Conservation (phyloP, 495 filamentous ascomycete genomes). For the Trypethelium eluteriae region DNA sequence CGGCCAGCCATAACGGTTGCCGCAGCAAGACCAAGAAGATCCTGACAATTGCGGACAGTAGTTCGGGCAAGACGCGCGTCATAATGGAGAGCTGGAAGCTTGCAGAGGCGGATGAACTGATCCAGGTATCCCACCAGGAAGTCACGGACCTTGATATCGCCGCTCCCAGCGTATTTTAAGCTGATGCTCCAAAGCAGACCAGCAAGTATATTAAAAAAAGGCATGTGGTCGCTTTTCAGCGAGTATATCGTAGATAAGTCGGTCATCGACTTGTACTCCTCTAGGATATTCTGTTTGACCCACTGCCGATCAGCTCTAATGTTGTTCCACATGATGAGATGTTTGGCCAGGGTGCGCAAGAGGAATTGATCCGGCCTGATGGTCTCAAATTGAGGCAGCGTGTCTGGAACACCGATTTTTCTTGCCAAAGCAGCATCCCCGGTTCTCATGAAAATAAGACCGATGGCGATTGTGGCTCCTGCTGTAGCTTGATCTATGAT, state of each 20-base stretch:
- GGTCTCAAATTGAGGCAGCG: slow-evolving; percentile 84
- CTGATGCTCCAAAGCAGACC: slow-evolving; percentile 82
- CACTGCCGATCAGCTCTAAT: slow-evolving; percentile 64
- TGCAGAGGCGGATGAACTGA: slow-evolving; percentile 72
- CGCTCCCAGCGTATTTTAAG: slow-evolving; percentile 81
- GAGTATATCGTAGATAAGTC: slow-evolving; percentile 46
- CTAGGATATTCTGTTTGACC: slow-evolving; percentile 65
- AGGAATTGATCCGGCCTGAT: slow-evolving; percentile 89
- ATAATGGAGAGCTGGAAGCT: slow-evolving; percentile 59
- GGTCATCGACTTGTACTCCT: slow-evolving; percentile 51
- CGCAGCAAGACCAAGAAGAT: slow-evolving; percentile 70
- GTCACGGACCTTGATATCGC: slow-evolving; percentile 61
- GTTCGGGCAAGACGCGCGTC: slow-evolving; percentile 73
- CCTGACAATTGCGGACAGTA: slow-evolving; percentile 82
- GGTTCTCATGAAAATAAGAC: slow-evolving; percentile 97
- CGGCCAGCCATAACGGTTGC: slow-evolving; percentile 92
- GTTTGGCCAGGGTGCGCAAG: slow-evolving; percentile 78
- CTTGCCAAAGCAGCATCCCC: slow-evolving; percentile 79
- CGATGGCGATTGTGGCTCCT: slow-evolving; percentile 77
- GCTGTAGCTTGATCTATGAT: slow-evolving; percentile 87
- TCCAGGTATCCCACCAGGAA: slow-evolving; percentile 78
- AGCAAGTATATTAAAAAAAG: slow-evolving; percentile 85
- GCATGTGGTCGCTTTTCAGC: slow-evolving; percentile 69
- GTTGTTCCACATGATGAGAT: slow-evolving; percentile 87
- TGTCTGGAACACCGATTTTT: slow-evolving; percentile 89